A percentile compares a stretch with the other conserved stretches of the same genome.
Conservation (phyloP, 768 basidiomycete genomes). For the Erythrobasidium yunnanense region DNA sequence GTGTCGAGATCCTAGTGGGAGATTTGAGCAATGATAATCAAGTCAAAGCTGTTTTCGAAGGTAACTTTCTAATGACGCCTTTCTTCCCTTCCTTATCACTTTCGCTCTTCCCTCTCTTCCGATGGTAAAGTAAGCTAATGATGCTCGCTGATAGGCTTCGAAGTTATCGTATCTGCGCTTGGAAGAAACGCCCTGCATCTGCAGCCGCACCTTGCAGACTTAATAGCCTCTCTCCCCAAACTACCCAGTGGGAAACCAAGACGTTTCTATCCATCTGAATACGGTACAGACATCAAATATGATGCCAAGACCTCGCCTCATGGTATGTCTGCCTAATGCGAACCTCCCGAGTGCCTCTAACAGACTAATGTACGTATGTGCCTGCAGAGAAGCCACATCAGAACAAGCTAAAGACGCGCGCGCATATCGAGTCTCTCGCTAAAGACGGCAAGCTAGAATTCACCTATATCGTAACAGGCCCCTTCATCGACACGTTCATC, state of each 20-base stretch:
- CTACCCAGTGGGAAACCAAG: conserved; percentile 13
- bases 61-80: background rate
- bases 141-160: conserved; percentile 12
- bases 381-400: conserved; percentile 28
- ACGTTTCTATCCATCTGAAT: conserved; percentile 30
- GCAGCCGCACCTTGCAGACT: conserved; percentile 11
- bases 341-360: background rate
- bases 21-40: conserved; percentile 21
- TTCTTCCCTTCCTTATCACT: background rate
- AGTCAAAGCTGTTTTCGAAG: conserved; percentile 23
- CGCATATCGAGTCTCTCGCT: conserved; percentile 27
- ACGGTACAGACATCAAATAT: conserved; percentile 30
- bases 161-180: conserved; percentile 27
- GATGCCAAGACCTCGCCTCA: conserved; percentile 25
- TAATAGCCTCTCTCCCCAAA: conserved; percentile 16
- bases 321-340: conserved; percentile 1
- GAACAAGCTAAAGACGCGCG: conserved; percentile 31
- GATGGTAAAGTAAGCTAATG: background rate
- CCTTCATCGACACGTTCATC: conserved; percentile 31
- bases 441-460: conserved; percentile 27
- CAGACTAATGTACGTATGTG: too few species aligned
- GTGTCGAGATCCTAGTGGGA: conserved; percentile 25
- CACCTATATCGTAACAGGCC: conserved; percentile 29
- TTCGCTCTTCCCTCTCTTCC: background rate
- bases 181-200: conserved; percentile 28